Base-by-base conservation (phyloP, 257 asterid species). In the Lithospermum erythrorhizon region DNA sequence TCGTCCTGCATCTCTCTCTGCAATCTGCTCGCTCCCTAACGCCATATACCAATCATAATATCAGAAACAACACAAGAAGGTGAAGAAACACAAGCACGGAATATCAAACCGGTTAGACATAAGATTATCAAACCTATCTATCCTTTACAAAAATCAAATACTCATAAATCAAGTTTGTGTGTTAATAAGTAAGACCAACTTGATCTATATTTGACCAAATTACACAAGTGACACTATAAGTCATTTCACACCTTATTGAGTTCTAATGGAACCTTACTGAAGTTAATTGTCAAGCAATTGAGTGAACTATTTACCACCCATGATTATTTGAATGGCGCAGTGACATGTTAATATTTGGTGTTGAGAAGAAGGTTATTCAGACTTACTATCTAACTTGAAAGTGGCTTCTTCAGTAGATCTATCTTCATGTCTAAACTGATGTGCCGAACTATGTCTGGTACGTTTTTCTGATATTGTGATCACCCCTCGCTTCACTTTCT, bases 401-500 rank as follows among this genome's bases (percentile, higher is more conserved):
- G 6, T 58, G 57, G 59, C 32, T 35, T 61, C 32, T 49, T 47
- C 23, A 4, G 51, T 1, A 29, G 24, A 48, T 41, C 29, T 45
- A 25, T 58, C 64, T 51, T 9, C 52, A 14, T 16, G 4, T 4
- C 59, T 70, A 47, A 55, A 18, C 0, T 68, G 66, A 35, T 73
- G 76, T 47, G 45, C 79, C 21, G 52, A 7, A 57, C 47, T 32
- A 47, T 53, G 19, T 60, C 76, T 69, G 53, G 62, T 57, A 25
- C 86, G 90, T 69, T 77, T 74, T 61, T 77, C 68, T 14, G 94
- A 74, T 53, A 87, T 55, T 23, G 87, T 81, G 48, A 84, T 76
- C 35, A 78, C 80, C 73, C 87, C 86, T 66, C 51, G 76, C 72
- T 67, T 81, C 41, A 77, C 83, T 57, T 72, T 68, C 59, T 82